Base-by-base conservation (phyloP, 495 filamentous ascomycete genomes). In the Achaetomiella virescens region DNA sequence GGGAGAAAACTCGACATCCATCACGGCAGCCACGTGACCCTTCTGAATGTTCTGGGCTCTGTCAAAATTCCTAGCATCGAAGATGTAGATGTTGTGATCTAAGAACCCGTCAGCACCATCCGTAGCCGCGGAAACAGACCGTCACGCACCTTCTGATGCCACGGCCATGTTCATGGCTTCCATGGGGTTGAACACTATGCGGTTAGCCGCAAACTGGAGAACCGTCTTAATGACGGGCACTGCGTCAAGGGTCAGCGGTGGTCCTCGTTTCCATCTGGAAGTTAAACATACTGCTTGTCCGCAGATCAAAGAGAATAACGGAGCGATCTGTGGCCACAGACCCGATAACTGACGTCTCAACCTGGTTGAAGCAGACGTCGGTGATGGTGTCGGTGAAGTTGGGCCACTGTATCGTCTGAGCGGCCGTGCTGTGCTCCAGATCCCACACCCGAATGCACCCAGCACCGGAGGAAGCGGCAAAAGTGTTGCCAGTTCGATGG, bases 1-100 rank as follows among this genome's bases (percentile, higher is more conserved):
- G 0, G 95, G 95, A 47, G 84, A 89, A 73, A 91, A 99, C 59
- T 96, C 90, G 37, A 99, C 86, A 66, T 95, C 89, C 90, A 97
- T 97, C 0, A 96, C 91, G 6, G 95, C 93, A 4, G 90, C 87
- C 14, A 97, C 95, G 63, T 97, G 95, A 61, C 92, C 93, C 73
- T 93, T 95, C 15, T 93, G 80, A n/a, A 97, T 84, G 65, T 97
- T 97, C 44, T 67, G 65, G 20, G 68, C 68, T 46, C 59, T 91
- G 86, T 50, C 80, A 76, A 70, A 69, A 42, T 67, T 69, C 37
- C 68, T 54, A 6, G 66, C 66, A 24, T 71, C 68, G 25, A 71
- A 71, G 2, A 71, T 37, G 40, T 75, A 76, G 43, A 78, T 66
- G 52, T 81, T 80, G 61, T 80, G 78, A 52, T 79, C 77, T 60